Evolutionary conservation across 1,284 basidiomycete genomes (phyloP).

Genomic region (Meira miltonrushii): DNA sequence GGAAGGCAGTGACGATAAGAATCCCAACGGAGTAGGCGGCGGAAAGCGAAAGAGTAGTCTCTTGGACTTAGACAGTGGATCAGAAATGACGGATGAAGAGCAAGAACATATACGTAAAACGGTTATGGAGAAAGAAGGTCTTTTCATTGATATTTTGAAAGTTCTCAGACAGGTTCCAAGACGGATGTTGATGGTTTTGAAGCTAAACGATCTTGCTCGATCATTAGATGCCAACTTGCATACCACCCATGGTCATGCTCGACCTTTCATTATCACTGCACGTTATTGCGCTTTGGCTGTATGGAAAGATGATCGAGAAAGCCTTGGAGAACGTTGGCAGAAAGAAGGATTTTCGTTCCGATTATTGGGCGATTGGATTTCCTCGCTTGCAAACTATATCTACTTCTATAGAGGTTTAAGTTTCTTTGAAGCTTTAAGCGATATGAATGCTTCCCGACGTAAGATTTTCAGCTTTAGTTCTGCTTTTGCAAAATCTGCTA

Average conservation of each 20-base stretch:
- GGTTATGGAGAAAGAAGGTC: conserved; percentile 50
- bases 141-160: conserved; percentile 44
- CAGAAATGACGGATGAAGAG: conserved; percentile 38
- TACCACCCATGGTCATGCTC: conserved; percentile 57
- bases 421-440: conserved; percentile 40
- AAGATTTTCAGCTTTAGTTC: conserved; percentile 14
- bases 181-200: conserved; percentile 52
- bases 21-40: conserved; percentile 44
- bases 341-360: conserved; percentile 41
- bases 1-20: conserved; percentile 47
- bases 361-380: conserved; percentile 61
- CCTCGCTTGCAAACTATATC: conserved; percentile 35
- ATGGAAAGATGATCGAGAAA: conserved; percentile 68
- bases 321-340: conserved; percentile 50
- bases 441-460: conserved; percentile 25
- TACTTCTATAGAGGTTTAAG: conserved; percentile 48
- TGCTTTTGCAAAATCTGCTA: conserved; percentile 20
- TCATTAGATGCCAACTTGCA: conserved; percentile 60
- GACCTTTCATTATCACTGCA: conserved; percentile 75
- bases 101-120: conserved; percentile 52
- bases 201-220: conserved; percentile 50
- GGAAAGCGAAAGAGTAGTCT: conserved; percentile 34
- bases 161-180: conserved; percentile 46
- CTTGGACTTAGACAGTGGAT: conserved; percentile 37
- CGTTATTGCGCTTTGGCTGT: conserved; percentile 81